A percentile compares a stretch with the other conserved stretches of the same genome.
Conservation (phyloP, 2,329 filamentous ascomycete genomes). For the Colletotrichum simmondsii region DNA sequence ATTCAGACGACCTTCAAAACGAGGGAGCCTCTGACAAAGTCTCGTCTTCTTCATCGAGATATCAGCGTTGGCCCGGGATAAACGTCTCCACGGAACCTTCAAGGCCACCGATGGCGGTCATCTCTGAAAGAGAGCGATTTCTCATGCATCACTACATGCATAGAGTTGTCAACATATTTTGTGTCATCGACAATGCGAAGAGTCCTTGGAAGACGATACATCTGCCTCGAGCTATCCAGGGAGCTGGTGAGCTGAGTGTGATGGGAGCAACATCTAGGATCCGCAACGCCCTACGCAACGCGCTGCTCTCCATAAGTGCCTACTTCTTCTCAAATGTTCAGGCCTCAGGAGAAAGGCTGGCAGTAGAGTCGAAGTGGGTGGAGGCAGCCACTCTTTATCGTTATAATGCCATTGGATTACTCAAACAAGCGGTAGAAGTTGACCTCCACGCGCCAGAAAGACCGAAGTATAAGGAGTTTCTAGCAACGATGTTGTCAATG, state of each 20-base stretch:
- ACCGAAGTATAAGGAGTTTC: conserved; percentile 42
- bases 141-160: conserved; percentile 40
- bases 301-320: conserved; percentile 40
- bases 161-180: conserved; percentile 39
- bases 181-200: conserved; percentile 41
- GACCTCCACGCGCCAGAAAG: conserved; percentile 12
- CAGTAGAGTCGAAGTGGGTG: conserved; percentile 32
- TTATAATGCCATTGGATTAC: conserved; percentile 35
- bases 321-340: conserved; percentile 40
- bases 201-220: conserved; percentile 43
- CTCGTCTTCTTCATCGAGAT: background rate
- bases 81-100: background rate
- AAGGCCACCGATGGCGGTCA: background rate
- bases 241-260: conserved; percentile 39
- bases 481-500: conserved; percentile 43
- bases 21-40: background rate
- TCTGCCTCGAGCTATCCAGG: conserved; percentile 38
- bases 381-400: conserved; percentile 24
- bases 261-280: conserved; percentile 37
- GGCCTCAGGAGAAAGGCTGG: conserved; percentile 4
- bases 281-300: conserved; percentile 38
- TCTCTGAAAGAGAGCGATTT: conserved; percentile 36
- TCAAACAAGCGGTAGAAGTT: conserved; percentile 38
- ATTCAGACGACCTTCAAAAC: background rate
- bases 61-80: background rate